Evolutionary conservation across 169 alveolate species (phyloP).

Genomic region (Eimeria acervulina): DNA sequence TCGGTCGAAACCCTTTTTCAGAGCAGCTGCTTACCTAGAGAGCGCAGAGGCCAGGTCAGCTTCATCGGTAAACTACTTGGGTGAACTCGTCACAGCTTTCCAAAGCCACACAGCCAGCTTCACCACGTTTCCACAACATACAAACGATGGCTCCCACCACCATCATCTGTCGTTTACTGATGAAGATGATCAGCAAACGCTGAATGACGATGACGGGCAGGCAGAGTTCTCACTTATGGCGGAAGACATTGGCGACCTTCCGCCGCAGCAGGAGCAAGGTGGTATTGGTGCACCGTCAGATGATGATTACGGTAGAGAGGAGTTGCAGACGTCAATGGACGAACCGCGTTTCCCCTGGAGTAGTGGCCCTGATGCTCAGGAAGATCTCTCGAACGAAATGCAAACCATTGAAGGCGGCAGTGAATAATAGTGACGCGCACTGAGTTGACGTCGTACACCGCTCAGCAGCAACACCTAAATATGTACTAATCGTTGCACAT

Average conservation of each 20-base stretch:
- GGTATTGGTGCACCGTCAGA: background rate
- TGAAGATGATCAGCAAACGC: constrained; percentile 3
- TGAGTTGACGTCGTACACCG: too few relatives aligned
- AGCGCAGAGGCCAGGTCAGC: constrained; percentile 36
- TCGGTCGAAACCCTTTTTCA: constrained; percentile 15
- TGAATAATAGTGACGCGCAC: background rate
- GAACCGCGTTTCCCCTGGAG: background rate
- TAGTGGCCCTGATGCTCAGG: background rate
- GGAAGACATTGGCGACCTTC: background rate
- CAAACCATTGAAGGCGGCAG: background rate
- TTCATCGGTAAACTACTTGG: background rate
- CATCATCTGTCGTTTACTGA: background rate
- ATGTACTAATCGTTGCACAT: too few relatives aligned
- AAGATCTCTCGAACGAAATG: background rate
- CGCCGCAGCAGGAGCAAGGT: background rate
- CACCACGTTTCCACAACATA: background rate
- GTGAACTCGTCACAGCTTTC: constrained; percentile 16
- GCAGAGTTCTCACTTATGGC: constrained; percentile 20
- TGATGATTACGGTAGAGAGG: background rate
- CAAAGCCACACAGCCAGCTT: background rate
- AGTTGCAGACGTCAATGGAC: background rate
- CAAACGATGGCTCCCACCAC: background rate
- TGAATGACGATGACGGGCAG: background rate
- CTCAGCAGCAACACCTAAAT: too few relatives aligned
- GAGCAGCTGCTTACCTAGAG: constrained; percentile 35